A percentile compares a stretch with the other conserved stretches of the same genome.
Evolutionary conservation across 208 protist genomes (phyloP).

Genomic region (Acanthamoeba culbertsoni): DNA sequence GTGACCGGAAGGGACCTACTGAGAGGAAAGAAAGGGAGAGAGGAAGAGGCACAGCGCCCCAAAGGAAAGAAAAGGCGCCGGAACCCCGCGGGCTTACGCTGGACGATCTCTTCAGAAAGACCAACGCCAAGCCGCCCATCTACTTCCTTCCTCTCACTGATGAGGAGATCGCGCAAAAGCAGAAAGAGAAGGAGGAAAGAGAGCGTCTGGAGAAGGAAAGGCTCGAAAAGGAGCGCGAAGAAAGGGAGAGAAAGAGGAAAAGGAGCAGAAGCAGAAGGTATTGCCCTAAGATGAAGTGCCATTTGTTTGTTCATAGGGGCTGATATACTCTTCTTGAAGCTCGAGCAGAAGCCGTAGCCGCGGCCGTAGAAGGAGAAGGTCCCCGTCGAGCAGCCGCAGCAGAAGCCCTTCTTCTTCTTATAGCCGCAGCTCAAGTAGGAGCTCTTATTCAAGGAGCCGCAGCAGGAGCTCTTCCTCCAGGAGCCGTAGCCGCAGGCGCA

Average conservation of each 20-base stretch:
- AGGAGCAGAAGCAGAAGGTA: conserved; percentile 34
- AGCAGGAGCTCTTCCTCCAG: not conserved
- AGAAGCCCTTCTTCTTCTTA: not conserved
- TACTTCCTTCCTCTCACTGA: conserved; percentile 48
- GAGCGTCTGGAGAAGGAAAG: conserved; percentile 2
- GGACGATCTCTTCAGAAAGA: conserved; percentile 56
- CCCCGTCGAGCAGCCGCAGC: not conserved
- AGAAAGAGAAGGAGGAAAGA: conserved; percentile 49
- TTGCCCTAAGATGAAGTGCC: not conserved
- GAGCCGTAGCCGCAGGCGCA: not conserved
- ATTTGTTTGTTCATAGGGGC: not conserved
- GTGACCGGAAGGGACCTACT: not conserved
- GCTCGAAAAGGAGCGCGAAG: not conserved
- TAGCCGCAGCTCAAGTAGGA: not conserved
- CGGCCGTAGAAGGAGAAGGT: not conserved
- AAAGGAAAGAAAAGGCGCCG: not conserved
- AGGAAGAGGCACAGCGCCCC: not conserved
- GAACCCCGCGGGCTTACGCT: conserved; percentile 5
- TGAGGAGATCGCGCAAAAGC: conserved; percentile 24
- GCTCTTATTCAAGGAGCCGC: not conserved
- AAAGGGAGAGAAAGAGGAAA: not conserved
- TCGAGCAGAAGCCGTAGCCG: not conserved
- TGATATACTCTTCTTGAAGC: not conserved
- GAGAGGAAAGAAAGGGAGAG: not conserved
- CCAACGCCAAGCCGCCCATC: conserved; percentile 24